A percentile compares a stretch with the other conserved stretches of the same genome.
phyloP scores from a whole-genome alignment of 495 filamentous ascomycete genomes.

The Hyaloscypha hepaticicola region DNA sequence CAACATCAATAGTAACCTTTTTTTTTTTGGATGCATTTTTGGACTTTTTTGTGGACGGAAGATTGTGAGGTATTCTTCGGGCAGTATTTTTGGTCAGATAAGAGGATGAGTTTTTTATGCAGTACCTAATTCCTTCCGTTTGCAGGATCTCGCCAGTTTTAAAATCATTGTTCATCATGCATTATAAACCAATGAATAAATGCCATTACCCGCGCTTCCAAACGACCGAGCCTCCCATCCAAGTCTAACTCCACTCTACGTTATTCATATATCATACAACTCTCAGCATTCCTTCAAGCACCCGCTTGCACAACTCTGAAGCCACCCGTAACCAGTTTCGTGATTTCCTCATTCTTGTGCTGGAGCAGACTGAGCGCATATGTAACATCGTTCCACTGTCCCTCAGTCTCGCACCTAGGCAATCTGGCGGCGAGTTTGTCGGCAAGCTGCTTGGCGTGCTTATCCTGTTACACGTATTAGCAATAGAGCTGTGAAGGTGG shows the following conservation, averaged over 20 bases:
- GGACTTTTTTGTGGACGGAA: too few relatives aligned
- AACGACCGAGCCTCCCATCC: background rate
- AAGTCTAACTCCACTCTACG: background rate
- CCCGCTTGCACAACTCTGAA: slow-evolving; percentile 77
- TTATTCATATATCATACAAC: slow-evolving; percentile 15
- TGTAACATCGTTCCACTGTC: slow-evolving; percentile 96
- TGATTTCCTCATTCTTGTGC: slow-evolving; percentile 98
- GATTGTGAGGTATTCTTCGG: too few relatives aligned
- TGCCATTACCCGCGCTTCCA: background rate
- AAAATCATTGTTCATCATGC: slow-evolving; percentile 1
- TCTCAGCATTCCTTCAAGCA: slow-evolving; percentile 43
- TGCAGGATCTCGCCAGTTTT: too few relatives aligned
- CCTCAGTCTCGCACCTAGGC: slow-evolving; percentile 81
- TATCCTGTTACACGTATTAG: slow-evolving; percentile 63
- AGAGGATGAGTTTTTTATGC: too few relatives aligned
- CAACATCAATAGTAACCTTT: too few relatives aligned
- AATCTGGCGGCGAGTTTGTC: slow-evolving; percentile 90
- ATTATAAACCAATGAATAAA: background rate
- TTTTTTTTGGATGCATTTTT: too few relatives aligned
- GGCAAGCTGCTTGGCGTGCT: slow-evolving; percentile 94
- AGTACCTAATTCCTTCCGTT: too few relatives aligned
- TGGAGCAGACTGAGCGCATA: slow-evolving; percentile 85
- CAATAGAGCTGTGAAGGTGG: background rate
- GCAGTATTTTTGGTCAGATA: too few relatives aligned
- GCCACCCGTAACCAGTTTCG: slow-evolving; percentile 75